Evolutionary conservation across 441 rosid genomes (phyloP), one percentile per base, ranked within the genome.

Genomic region (Euphorbia celastroides): DNA sequence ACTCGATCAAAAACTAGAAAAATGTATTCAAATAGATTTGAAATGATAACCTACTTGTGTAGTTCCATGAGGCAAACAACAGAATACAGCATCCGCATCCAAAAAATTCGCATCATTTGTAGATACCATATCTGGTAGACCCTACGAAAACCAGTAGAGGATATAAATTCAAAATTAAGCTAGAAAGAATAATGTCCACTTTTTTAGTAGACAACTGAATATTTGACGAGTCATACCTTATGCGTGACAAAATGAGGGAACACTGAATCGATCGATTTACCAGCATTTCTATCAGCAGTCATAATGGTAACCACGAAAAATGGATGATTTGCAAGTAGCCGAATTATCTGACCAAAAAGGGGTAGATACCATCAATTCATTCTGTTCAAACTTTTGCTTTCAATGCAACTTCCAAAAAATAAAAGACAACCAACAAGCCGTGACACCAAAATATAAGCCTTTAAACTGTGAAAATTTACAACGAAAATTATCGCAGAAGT

Each of bases 221-320:
- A 61, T 41, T 5, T 62, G 25, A 28, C 55, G 26, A 74, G n/a
- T 69, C 68, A 64, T 84, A 94, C 98, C 77, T 77, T 70, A 58
- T 86, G 97, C 54, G 89, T 69, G 55, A 75, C 71, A 60, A 89
- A 82, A 65, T 94, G 97, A 58, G 96, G 90, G 81, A 94, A 94
- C 52, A 91, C 96, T 7, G 96, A 86, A 64, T 81, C 90, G 71
- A 93, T 86, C 32, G 95, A 74, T 71, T 91, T 93, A 13, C 99
- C 97, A 55, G 98, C 98, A 82, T 94, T 94, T 78, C 96, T 89
- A 74, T 93, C 99, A 30, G 99, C 98, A 62, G 98, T 94, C 97
- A 92, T 88, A 62, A 89, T 66, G 32, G 83, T 81, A 70, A 94
- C 80, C 41, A 82, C 79, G 26, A 89, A 89, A 70, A 82, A 79